Base-by-base conservation (phyloP, 768 basidiomycete species). In the Antrodiella citrinella region DNA sequence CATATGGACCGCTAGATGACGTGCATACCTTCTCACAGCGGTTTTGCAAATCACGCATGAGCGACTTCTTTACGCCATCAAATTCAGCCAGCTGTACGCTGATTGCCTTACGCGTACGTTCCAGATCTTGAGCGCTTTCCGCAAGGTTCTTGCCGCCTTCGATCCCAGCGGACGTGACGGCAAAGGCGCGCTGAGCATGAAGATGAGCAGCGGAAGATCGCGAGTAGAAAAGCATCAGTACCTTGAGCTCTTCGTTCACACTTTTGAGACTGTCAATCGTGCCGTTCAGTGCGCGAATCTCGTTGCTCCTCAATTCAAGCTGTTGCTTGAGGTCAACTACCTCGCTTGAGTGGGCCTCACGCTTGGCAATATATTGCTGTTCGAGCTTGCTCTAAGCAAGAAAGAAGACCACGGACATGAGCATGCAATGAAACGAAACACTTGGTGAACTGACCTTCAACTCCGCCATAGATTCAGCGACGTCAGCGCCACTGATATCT, bases 81-180 rank as follows among this genome's bases (percentile, higher is more conserved):
- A 99, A 99, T 64, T 99, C 96, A 52, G 94, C 91, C 52, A 95
- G 82, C 63, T 98, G 95, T n/a, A 93, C 87, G 55, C 92, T 95
- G 70, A 96, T 93, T 11, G 91, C 90, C 70, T 96, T 97, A 57
- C 96, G 82, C 42, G 91, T 92, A 50, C 95, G 80, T 69, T 99
- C 96, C 57, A 97, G 81, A 69, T 99, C 96, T 69, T 93, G 89
- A 2, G 95, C 92, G 61, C 92, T 93, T 71, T 96, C 91, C 24
- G 92, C 96, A 39, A 98, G 80, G 67, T 90, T 93, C 77, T 91
- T 96, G 44, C 94, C 93, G 48, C 94, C 94, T 64, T 95, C 92
- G 58, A 95, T 92, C 45, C 96, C 95, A 51, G 93, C 92, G 51
- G 95, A 94, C 11, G 95, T 95, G 46, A 93, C 92, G 46, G 92